Evolutionary conservation across 2,329 filamentous ascomycete species (phyloP).

Genomic region (Xenosphaeropsis pyriputrescens): DNA sequence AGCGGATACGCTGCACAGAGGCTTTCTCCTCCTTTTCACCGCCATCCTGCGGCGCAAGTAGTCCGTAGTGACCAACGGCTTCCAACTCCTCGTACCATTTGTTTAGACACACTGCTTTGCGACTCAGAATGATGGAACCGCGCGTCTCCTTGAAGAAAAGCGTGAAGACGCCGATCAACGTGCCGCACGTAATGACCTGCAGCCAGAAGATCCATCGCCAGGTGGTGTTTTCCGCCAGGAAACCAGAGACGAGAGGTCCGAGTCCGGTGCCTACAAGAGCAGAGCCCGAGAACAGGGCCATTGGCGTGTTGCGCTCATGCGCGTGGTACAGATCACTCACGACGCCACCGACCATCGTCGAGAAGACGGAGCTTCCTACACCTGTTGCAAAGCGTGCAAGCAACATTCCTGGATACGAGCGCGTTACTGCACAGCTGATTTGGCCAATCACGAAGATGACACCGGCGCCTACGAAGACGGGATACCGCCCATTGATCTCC

Average conservation of each 20-base stretch:
- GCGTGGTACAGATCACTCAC: slow-evolving; percentile 76
- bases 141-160: slow-evolving; percentile 71
- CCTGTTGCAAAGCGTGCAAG: slow-evolving; percentile 64
- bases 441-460: slow-evolving; percentile 57
- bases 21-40: slow-evolving; percentile 8
- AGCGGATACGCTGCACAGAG: slow-evolving; percentile 46
- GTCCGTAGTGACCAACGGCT: slow-evolving; percentile 29
- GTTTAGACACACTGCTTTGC: slow-evolving; percentile 62
- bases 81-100: slow-evolving; percentile 67
- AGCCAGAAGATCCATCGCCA: slow-evolving; percentile 90
- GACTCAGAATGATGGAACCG: slow-evolving; percentile 63
- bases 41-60: slow-evolving; percentile 23
- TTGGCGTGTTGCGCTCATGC: slow-evolving; percentile 69
- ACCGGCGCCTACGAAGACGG: slow-evolving; percentile 65
- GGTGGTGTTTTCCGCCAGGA: slow-evolving; percentile 48
- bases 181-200: slow-evolving; percentile 55
- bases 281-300: slow-evolving; percentile 74
- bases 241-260: slow-evolving; percentile 58
- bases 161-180: slow-evolving; percentile 48
- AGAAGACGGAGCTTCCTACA: slow-evolving; percentile 64
- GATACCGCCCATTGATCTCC: slow-evolving; percentile 75
- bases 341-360: slow-evolving; percentile 84
- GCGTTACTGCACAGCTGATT: slow-evolving; percentile 58
- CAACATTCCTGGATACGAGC: slow-evolving; percentile 57
- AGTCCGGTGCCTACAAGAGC: slow-evolving; percentile 69